A percentile compares a stretch with the other conserved stretches of the same genome.
Conservation (phyloP, 331 rosid species). For the Cucumis variabilis region DNA sequence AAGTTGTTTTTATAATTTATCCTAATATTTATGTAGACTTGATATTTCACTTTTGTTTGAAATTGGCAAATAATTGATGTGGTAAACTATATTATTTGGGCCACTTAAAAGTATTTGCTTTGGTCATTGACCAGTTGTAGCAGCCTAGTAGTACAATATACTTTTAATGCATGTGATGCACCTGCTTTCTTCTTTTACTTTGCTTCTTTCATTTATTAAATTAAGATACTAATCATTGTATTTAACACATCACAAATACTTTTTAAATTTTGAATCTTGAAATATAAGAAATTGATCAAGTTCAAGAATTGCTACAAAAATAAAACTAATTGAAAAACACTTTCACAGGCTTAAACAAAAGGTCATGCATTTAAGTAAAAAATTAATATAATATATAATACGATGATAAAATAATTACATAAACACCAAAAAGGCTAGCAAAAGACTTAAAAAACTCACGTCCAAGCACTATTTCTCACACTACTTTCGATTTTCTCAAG, state of each 20-base stretch:
- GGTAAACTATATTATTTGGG: not conserved
- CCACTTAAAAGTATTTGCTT: not conserved
- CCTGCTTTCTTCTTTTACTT: not conserved
- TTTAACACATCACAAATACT: not conserved
- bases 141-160: no score
- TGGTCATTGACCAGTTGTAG: not conserved
- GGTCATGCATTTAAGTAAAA: no score
- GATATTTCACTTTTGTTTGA: not conserved
- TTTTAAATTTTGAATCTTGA: not conserved
- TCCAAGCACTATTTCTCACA: no score
- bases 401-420: no score
- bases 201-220: not conserved
- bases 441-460: no score
- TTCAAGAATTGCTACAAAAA: not conserved
- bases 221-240: not conserved
- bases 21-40: not conserved
- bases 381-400: no score
- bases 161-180: slow-evolving; percentile 11
- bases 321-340: not conserved
- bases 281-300: not conserved
- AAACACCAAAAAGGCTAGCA: no score
- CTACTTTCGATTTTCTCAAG: no score
- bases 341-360: no score
- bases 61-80: not conserved
- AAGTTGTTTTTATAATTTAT: not conserved